Evolutionary conservation across 2,329 filamentous ascomycete genomes (phyloP).

Genomic region (Aspergillus ibericus): DNA sequence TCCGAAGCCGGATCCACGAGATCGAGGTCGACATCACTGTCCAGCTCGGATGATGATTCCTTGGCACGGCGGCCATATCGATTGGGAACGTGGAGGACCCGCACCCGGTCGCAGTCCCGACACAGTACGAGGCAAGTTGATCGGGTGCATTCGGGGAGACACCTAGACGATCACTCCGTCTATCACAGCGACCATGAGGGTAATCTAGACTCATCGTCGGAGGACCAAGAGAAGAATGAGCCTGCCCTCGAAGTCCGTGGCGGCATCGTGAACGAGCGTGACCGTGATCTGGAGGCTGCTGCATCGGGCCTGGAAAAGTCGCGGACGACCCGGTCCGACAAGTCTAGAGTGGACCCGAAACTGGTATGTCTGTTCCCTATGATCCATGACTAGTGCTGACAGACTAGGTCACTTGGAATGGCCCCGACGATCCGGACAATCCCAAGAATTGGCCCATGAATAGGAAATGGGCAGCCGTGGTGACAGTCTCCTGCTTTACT

Average conservation of each 20-base stretch:
- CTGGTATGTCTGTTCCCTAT: slow-evolving; percentile 20
- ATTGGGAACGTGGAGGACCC: not conserved
- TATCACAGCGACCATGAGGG: slow-evolving; percentile 29
- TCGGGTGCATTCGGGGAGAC: slow-evolving; percentile 31
- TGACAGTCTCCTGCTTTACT: slow-evolving; percentile 59
- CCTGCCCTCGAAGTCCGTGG: slow-evolving; percentile 24
- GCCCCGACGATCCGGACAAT: slow-evolving; percentile 51
- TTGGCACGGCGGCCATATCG: not conserved
- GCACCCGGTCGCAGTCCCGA: slow-evolving; percentile 19
- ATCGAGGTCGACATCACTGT: slow-evolving; percentile 19
- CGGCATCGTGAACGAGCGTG: slow-evolving; percentile 29
- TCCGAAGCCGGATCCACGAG: slow-evolving; percentile 6
- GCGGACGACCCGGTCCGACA: slow-evolving; percentile 22
- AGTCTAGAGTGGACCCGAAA: slow-evolving; percentile 23
- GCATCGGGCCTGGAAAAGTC: slow-evolving; percentile 24
- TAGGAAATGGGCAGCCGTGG: slow-evolving; percentile 59
- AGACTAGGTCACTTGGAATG: slow-evolving; percentile 50
- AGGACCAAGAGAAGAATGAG: slow-evolving; percentile 14
- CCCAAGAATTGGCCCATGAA: slow-evolving; percentile 56
- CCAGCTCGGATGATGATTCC: slow-evolving; percentile 14
- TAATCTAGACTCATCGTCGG: not conserved
- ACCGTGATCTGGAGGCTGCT: slow-evolving; percentile 27
- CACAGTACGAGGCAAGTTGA: slow-evolving; percentile 18
- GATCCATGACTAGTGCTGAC: not conserved
- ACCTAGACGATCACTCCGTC: slow-evolving; percentile 36